A percentile compares a stretch with the other conserved stretches of the same genome.
Evolutionary conservation across 345 rosid species (phyloP).

Genomic region (Psidium guajava): DNA sequence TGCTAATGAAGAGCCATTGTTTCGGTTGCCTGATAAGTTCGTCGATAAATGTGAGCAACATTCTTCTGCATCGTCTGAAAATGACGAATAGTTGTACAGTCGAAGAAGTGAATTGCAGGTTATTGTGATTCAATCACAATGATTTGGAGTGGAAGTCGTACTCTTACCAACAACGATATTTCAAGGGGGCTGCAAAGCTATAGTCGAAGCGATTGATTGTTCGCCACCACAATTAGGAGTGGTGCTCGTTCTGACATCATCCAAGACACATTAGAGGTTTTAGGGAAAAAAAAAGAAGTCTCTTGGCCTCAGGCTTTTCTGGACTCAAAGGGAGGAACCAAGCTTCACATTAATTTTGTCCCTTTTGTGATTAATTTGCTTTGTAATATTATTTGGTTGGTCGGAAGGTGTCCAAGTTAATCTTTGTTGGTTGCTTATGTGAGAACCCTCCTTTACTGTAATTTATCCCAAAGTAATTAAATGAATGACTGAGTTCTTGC

Average conservation of each 20-base stretch:
- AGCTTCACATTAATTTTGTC: neutral
- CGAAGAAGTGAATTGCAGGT: neutral
- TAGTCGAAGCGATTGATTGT: neutral
- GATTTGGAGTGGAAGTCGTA: neutral
- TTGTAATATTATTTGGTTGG: neutral
- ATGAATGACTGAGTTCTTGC: neutral
- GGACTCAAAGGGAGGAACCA: neutral
- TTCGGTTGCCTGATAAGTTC: conserved; percentile 25
- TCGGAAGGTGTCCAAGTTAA: neutral
- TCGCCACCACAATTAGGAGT: neutral
- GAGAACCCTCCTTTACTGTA: neutral
- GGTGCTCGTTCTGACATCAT: neutral
- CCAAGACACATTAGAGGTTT: neutral
- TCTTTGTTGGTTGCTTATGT: neutral
- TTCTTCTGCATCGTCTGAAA: conserved; percentile 19
- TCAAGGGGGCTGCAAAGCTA: no score
- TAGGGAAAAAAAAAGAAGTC: neutral
- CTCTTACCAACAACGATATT: no score
- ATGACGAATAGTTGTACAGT: neutral
- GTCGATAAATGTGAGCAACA: conserved; percentile 1
- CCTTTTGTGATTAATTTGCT: neutral
- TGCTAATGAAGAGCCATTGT: conserved; percentile 12
- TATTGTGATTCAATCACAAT: neutral
- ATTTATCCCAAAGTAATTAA: neutral
- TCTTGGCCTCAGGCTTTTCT: neutral